Base-by-base conservation (phyloP, 805 yeast species). In the Tetrapisispora phaffii region DNA sequence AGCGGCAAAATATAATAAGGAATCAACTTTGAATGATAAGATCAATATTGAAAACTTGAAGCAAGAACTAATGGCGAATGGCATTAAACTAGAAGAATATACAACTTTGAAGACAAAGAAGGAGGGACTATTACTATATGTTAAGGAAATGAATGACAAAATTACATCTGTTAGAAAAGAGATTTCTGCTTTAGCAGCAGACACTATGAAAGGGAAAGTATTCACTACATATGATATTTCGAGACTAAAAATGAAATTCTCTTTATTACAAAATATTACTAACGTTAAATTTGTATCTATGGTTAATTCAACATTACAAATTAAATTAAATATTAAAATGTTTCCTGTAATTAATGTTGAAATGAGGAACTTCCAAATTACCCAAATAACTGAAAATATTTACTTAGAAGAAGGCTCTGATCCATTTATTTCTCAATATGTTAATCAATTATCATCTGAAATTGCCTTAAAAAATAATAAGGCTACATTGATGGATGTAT, bases 11-110 rank as follows among this genome's bases (percentile, higher is more conserved):
- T 31, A 47, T 10, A 48, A 44, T 8, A 46, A 43, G 12, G 50
- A 50, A 32, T 46, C 45, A 6, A 44, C 45, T 12, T 35, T 56
- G 19, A 29, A 39, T 0, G 52, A 49, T 21, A 56, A 50, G 39
- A 41, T 58, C 2, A 46, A 42, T 31, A 22, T 58, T 22, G 54
- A 46, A 31, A 44, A 44, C 31, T 39, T 56, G 44, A 47, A 48
- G 34, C 54, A 50, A 39, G 50, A 48, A 21, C 34, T 58, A 24
- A 33, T 41, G 3, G 21, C 38, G 6, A 41, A 53, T 37, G 40
- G 44, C 17, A 24, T 50, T 12, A 44, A 52, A 7, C 20, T 53
- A 5, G 44, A 38, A 7, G 40, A 53, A 22, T 20, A 47, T 4
- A 42, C 49, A 29, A 34, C 34, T 3, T 22, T 54, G 10, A 34